Evolutionary conservation across 768 basidiomycete genomes (phyloP), one percentile per base, ranked within the genome.

Genomic region (Termitomyces eurrhizus): DNA sequence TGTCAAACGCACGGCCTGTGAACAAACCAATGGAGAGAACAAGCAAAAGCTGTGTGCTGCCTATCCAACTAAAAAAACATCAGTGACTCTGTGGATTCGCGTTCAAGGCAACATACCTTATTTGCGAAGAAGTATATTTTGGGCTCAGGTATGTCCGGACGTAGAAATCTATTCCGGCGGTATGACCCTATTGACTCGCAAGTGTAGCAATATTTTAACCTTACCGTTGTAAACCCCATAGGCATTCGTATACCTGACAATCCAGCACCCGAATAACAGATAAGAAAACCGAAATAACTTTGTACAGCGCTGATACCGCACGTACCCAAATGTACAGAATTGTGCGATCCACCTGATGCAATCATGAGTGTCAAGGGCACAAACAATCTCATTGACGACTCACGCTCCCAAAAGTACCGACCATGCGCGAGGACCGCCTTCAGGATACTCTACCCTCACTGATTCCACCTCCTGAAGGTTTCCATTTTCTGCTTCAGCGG

Each of bases 301-400:
- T 29, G 33, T 7, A 12, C 9, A 29, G 7, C 1, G 44, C 37
- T 12, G 1, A 12, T 1, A 29, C 7, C 11, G 12, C 21, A 62
- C 63, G 9, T 52, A 70, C 70, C 70, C 68, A 44, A 69, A 68
- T 26, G 70, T 70, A 52, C 65, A 64, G 52, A 68, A 71, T 51
- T 70, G 68, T 14, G 59, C 52, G 21, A 71, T 59, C 62, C 64
- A 70, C 29, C 67, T 70, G 39, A 16, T 32, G 33, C 14, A 5
- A 32, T 16, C 26, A 29, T 50, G 4, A 37, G 11, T 26, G 18
- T 44, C 5, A 9, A 21, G 24, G 24, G 21, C 4, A 60, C 13
- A 41, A 45, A 41, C 16, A 42, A 56, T 24, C 7, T 33, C 49
- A 46, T 56, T 9, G n/a, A 33, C 21, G n/a, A 56, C 68, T 58